Percentiles rank a stretch among this genome's conserved stretches.
These are phyloP conservation scores for Amanita rimosa DNA, from an alignment of 768 basidiomycete genomes.

Conservation along the genomic window DNA sequence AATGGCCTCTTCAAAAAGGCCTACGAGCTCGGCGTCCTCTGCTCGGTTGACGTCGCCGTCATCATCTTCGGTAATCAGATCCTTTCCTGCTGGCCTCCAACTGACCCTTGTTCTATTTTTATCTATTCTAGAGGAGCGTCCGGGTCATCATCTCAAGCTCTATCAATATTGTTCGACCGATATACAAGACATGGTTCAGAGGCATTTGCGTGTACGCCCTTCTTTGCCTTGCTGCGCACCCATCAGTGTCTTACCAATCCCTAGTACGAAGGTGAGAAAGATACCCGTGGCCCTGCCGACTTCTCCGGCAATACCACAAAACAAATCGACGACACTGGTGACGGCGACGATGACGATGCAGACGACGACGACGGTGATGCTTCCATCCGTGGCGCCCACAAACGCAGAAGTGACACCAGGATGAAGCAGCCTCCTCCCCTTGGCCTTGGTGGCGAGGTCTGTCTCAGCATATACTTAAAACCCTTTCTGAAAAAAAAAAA, in stretches of 20 bases:
- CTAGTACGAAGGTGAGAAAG: slow-evolving; percentile 40
- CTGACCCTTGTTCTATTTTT: slow-evolving; percentile 31
- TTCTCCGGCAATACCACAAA: slow-evolving; percentile 26
- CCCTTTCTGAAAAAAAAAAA: slow-evolving; percentile 6
- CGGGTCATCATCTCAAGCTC: slow-evolving; percentile 71
- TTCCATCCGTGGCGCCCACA: slow-evolving; percentile 9
- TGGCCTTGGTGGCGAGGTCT: not conserved
- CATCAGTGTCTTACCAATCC: slow-evolving; percentile 9
- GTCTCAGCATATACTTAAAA: not conserved
- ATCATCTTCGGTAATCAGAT: slow-evolving; percentile 55
- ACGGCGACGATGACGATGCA: slow-evolving; percentile 28
- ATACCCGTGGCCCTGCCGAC: slow-evolving; percentile 32
- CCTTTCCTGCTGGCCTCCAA: slow-evolving; percentile 6
- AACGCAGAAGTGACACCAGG: slow-evolving; percentile 23
- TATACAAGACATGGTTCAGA: slow-evolving; percentile 57
- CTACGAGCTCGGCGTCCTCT: slow-evolving; percentile 83
- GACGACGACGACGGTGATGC: slow-evolving; percentile 27
- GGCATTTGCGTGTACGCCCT: slow-evolving; percentile 39
- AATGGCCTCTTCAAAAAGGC: slow-evolving; percentile 89
- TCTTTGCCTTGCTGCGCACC: slow-evolving; percentile 1
- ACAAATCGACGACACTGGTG: slow-evolving; percentile 24
- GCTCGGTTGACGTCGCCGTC: slow-evolving; percentile 81
- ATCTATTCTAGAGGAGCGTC: slow-evolving; percentile 50
- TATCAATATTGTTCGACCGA: slow-evolving; percentile 75
- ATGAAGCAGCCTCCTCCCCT: slow-evolving; percentile 14